phyloP scores from a whole-genome alignment of 805 yeast genomes.

The Nakazawaea anatomiae region DNA sequence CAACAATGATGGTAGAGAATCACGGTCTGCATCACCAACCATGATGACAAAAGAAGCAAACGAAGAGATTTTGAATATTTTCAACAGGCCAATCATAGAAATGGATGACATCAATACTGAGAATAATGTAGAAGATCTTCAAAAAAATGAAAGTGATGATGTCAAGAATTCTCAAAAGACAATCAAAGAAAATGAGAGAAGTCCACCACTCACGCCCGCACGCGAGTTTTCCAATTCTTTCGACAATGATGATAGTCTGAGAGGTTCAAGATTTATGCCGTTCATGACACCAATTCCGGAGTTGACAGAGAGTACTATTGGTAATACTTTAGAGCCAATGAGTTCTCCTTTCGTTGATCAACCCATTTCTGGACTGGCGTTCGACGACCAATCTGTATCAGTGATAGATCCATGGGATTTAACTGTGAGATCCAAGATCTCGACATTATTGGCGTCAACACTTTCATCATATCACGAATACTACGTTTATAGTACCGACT shows the following conservation, averaged over 20 bases:
- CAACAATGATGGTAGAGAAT: not conserved
- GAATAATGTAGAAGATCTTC: not conserved
- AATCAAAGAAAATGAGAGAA: not conserved
- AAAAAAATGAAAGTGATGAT: not conserved
- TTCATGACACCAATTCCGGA: constrained; percentile 12
- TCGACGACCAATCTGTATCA: not conserved
- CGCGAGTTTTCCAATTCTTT: not conserved
- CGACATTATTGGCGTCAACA: constrained; percentile 33
- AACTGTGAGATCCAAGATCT: constrained; percentile 29
- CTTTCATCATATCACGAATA: constrained; percentile 14
- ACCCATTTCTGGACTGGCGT: constrained; percentile 13
- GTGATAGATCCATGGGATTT: constrained; percentile 35
- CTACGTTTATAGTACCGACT: not conserved
- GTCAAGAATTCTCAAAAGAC: not conserved
- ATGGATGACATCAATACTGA: not conserved
- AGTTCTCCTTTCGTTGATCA: constrained; percentile 45
- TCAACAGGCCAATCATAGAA: constrained; percentile 48
- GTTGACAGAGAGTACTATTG: constrained; percentile 23
- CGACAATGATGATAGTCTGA: not conserved
- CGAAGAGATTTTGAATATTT: constrained; percentile 70
- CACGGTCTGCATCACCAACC: constrained; percentile 59
- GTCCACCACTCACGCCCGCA: constrained; percentile 1
- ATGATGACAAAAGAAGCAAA: constrained; percentile 72
- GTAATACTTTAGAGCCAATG: constrained; percentile 14
- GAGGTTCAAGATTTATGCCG: constrained; percentile 9